Evolutionary conservation across 495 filamentous ascomycete genomes (phyloP).

Genomic region (Hypoxylon crocopeplum): DNA sequence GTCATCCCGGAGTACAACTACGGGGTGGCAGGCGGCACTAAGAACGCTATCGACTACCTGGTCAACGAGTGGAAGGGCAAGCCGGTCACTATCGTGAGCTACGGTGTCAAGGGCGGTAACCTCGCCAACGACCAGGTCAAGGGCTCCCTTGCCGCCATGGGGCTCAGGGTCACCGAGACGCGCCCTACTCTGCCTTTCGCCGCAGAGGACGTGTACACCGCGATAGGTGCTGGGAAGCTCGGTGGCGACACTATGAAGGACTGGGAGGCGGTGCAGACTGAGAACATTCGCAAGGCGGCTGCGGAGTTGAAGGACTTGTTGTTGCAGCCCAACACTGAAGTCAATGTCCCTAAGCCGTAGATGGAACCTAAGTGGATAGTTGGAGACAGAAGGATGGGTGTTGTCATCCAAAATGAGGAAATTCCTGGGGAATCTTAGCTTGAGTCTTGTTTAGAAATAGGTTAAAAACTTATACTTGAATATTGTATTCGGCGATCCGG

Average conservation of each 20-base stretch:
- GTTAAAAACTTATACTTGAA: too few species aligned
- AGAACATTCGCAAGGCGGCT: constrained; percentile 36
- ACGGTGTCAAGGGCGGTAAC: constrained; percentile 59
- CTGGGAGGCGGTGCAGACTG: constrained; percentile 41
- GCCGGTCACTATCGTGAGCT: constrained; percentile 61
- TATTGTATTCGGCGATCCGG: too few species aligned
- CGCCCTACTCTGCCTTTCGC: constrained; percentile 41
- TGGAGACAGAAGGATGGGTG: too few species aligned
- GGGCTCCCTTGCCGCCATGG: constrained; percentile 36
- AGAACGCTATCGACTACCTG: constrained; percentile 70
- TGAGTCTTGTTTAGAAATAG: too few species aligned
- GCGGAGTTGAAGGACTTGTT: constrained; percentile 44
- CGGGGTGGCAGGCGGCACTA: constrained; percentile 58
- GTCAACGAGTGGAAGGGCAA: constrained; percentile 66
- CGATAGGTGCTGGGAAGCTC: constrained; percentile 41
- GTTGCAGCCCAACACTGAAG: constrained; percentile 24
- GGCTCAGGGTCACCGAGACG: constrained; percentile 42
- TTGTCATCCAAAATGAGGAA: too few species aligned
- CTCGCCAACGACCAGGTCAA: constrained; percentile 50
- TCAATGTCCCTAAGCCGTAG: constrained; percentile 8
- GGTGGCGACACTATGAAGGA: constrained; percentile 29
- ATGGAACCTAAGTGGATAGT: too few species aligned
- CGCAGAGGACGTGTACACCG: constrained; percentile 30
- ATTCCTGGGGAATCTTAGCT: too few species aligned
- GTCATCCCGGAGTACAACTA: constrained; percentile 58